Evolutionary conservation across 345 rosid genomes (phyloP).

Genomic region (Psidium friedrichsthalianum): DNA sequence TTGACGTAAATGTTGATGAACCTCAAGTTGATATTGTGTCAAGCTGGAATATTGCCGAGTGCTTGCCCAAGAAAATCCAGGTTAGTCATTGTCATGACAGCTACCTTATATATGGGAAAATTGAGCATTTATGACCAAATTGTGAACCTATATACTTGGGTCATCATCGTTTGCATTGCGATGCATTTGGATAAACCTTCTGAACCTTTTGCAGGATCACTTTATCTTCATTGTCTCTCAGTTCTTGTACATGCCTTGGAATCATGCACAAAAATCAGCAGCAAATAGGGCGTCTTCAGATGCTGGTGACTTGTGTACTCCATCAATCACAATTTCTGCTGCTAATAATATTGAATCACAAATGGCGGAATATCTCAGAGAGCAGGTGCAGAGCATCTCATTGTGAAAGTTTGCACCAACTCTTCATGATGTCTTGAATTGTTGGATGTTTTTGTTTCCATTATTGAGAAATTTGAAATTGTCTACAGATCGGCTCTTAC

Average conservation of each 20-base stretch:
- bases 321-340: conserved; percentile 48
- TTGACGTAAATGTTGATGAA: conserved; percentile 43
- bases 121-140: background rate
- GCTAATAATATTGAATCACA: conserved; percentile 60
- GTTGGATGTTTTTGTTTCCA: background rate
- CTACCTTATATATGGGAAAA: background rate
- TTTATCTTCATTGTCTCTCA: conserved; percentile 71
- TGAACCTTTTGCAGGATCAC: conserved; percentile 51
- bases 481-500: conserved; percentile 52
- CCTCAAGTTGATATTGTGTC: conserved; percentile 69
- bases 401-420: background rate
- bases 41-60: conserved; percentile 76
- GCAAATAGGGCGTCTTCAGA: conserved; percentile 24
- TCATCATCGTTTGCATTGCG: background rate
- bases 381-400: conserved; percentile 34
- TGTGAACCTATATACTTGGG: background rate
- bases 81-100: conserved; percentile 12
- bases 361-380: conserved; percentile 54
- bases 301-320: conserved; percentile 49
- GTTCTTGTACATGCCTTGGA: conserved; percentile 87
- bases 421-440: background rate
- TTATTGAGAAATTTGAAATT: background rate
- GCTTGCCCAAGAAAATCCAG: conserved; percentile 74
- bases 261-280: conserved; percentile 46
- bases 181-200: background rate